Percentiles rank a stretch among this genome's conserved stretches.
phyloP scores from a whole-genome alignment of 768 basidiomycete genomes.

The Leccinum subtestaceum region DNA sequence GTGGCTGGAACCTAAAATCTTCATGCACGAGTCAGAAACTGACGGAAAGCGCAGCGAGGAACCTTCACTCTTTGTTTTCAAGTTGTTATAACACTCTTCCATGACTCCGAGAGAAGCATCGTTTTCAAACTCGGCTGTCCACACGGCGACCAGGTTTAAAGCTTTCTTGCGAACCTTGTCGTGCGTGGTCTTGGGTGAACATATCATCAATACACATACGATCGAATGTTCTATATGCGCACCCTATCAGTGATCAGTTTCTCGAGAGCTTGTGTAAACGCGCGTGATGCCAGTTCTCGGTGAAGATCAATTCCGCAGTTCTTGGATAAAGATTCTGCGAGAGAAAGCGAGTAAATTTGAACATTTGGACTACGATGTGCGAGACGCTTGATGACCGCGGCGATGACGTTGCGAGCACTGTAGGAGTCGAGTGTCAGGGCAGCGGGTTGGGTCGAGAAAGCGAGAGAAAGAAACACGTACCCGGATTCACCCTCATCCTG shows the following conservation, averaged over 20 bases:
- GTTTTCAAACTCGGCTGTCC: slow-evolving; percentile 82
- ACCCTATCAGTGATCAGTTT: slow-evolving; percentile 88
- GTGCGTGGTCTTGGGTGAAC: slow-evolving; percentile 69
- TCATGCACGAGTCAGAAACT: slow-evolving; percentile 13
- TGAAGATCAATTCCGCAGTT: slow-evolving; percentile 83
- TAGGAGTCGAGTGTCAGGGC: slow-evolving; percentile 16
- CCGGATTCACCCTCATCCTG: slow-evolving; percentile 83
- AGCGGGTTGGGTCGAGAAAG: slow-evolving; percentile 1
- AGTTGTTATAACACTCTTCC: slow-evolving; percentile 80
- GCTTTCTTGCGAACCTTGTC: slow-evolving; percentile 84
- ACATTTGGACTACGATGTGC: slow-evolving; percentile 95
- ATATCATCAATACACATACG: slow-evolving; percentile 10
- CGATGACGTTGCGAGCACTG: slow-evolving; percentile 85
- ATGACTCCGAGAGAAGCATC: slow-evolving; percentile 83
- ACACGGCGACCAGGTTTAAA: slow-evolving; percentile 69
- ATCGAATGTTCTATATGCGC: slow-evolving; percentile 20
- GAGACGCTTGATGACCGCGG: slow-evolving; percentile 84
- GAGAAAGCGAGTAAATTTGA: slow-evolving; percentile 87
- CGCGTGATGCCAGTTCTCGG: slow-evolving; percentile 83
- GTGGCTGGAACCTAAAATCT: slow-evolving; percentile 73
- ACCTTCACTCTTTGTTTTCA: slow-evolving; percentile 77
- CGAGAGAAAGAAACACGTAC: slow-evolving; percentile 38
- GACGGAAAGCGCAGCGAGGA: not conserved
- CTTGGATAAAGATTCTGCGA: slow-evolving; percentile 87
- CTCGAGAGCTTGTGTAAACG: slow-evolving; percentile 88